Evolutionary conservation across 495 filamentous ascomycete genomes (phyloP).

Genomic region (Aspergillus sclerotiicarbonarius): DNA sequence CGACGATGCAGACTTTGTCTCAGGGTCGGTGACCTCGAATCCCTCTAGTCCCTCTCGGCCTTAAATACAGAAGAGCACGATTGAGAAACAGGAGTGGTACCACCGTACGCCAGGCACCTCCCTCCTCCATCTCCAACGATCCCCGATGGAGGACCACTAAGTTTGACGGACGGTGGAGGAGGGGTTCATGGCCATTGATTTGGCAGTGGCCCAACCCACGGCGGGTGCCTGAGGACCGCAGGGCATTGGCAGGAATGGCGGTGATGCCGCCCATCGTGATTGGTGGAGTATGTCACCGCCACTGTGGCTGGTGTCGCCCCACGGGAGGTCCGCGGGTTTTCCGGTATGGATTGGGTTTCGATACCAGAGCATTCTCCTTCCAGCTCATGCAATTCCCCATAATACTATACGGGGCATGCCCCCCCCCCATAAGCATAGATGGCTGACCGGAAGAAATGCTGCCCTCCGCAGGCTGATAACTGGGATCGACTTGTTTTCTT

Average conservation of each 20-base stretch:
- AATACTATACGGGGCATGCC: neutral
- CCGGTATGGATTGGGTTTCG: neutral
- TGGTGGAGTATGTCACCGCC: constrained; percentile 32
- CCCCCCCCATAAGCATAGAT: neutral
- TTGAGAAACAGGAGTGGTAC: neutral
- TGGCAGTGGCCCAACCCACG: neutral
- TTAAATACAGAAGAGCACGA: neutral
- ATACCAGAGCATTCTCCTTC: constrained; percentile 12
- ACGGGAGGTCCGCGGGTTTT: constrained; percentile 13
- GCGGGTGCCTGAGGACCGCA: neutral
- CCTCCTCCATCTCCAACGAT: too few species aligned
- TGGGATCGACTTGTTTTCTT: neutral
- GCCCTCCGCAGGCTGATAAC: neutral
- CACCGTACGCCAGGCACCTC: too few species aligned
- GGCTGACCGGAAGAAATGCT: neutral
- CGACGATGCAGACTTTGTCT: neutral
- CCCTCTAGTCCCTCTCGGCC: neutral
- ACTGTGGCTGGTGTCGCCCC: constrained; percentile 34
- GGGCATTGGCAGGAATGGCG: constrained; percentile 27
- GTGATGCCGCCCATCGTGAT: constrained; percentile 33
- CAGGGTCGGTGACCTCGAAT: neutral
- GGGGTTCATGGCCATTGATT: neutral
- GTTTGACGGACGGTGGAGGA: neutral
- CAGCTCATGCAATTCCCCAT: too few species aligned
- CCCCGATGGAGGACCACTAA: neutral